Percentiles rank a stretch among this genome's conserved stretches.
Conservation (phyloP, 495 filamentous ascomycete genomes). For the Delitschia confertaspora region DNA sequence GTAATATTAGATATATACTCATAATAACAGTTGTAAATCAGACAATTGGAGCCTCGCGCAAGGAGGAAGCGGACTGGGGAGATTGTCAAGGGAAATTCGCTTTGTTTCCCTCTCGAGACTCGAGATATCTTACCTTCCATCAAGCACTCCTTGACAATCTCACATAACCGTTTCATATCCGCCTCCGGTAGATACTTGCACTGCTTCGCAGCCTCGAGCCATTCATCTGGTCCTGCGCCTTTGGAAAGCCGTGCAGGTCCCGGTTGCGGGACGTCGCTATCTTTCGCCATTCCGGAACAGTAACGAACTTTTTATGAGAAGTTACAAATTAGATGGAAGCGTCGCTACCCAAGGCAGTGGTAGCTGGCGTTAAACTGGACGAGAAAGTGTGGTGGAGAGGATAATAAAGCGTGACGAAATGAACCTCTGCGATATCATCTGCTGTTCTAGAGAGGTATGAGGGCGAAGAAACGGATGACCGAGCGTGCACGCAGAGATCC, state of each 20-base stretch:
- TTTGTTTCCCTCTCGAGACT: neutral
- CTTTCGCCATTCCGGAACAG: constrained; percentile 38
- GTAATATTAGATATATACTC: neutral
- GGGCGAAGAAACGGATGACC: neutral
- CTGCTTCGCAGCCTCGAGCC: constrained; percentile 88
- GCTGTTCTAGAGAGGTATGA: constrained; percentile 2
- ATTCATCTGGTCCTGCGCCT: constrained; percentile 85
- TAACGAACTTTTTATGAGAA: too few species aligned
- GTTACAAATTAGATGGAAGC: too few species aligned
- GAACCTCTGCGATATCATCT: constrained; percentile 16
- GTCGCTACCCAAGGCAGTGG: neutral
- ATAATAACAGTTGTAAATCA: too few species aligned
- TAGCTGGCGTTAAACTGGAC: constrained; percentile 6
- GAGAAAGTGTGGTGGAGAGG: constrained; percentile 13
- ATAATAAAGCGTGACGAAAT: constrained; percentile 23
- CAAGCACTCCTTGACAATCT: constrained; percentile 94
- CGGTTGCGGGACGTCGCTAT: constrained; percentile 69
- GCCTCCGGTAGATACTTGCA: constrained; percentile 93
- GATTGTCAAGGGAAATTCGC: neutral
- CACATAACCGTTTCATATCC: constrained; percentile 97
- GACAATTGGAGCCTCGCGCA: too few species aligned
- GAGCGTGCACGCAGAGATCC: too few species aligned
- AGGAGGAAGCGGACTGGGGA: neutral
- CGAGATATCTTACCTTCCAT: constrained; percentile 69
- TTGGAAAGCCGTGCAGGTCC: constrained; percentile 77